phyloP scores from a whole-genome alignment of 2,329 filamentous ascomycete genomes.

The Nemania sp. region DNA sequence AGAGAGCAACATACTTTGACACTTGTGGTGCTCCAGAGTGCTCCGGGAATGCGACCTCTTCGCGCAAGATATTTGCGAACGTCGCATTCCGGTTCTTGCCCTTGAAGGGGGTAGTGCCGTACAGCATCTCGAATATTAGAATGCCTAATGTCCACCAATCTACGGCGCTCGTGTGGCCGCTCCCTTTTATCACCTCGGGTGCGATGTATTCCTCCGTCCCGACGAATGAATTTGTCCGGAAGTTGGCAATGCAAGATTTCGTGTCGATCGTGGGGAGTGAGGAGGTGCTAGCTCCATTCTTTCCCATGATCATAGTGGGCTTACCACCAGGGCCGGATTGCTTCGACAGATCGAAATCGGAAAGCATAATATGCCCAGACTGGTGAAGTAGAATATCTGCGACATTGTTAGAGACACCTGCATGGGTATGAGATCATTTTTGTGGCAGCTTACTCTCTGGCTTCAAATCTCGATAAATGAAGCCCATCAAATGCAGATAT shows the following conservation, averaged over 20 bases:
- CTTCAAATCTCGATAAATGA: constrained; percentile 97
- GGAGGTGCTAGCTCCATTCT: constrained; percentile 82
- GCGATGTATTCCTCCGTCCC: constrained; percentile 99
- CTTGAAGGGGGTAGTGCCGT: constrained; percentile 98
- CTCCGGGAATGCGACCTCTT: constrained; percentile 96
- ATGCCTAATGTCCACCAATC: constrained; percentile 99
- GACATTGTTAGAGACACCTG: constrained; percentile 41
- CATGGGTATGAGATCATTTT: not conserved
- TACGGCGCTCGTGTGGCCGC: constrained; percentile 95
- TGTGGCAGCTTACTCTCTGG: constrained; percentile 76
- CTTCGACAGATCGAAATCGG: constrained; percentile 97
- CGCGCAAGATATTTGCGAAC: constrained; percentile 93
- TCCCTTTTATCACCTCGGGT: constrained; percentile 97
- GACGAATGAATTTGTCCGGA: constrained; percentile 97
- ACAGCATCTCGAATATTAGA: constrained; percentile 98
- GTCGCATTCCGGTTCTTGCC: constrained; percentile 98
- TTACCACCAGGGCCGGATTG: constrained; percentile 95
- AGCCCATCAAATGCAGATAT: constrained; percentile 98
- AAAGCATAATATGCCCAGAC: constrained; percentile 99
- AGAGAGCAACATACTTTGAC: constrained; percentile 73
- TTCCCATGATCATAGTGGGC: constrained; percentile 95
- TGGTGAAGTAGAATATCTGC: constrained; percentile 95
- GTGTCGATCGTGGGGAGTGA: constrained; percentile 97
- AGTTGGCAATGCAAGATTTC: constrained; percentile 96
- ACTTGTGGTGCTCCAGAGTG: constrained; percentile 81